Evolutionary conservation across 1,139 yeast genomes (phyloP), one percentile per base, ranked within the genome.

Genomic region (Geotrichum carabidarum): DNA sequence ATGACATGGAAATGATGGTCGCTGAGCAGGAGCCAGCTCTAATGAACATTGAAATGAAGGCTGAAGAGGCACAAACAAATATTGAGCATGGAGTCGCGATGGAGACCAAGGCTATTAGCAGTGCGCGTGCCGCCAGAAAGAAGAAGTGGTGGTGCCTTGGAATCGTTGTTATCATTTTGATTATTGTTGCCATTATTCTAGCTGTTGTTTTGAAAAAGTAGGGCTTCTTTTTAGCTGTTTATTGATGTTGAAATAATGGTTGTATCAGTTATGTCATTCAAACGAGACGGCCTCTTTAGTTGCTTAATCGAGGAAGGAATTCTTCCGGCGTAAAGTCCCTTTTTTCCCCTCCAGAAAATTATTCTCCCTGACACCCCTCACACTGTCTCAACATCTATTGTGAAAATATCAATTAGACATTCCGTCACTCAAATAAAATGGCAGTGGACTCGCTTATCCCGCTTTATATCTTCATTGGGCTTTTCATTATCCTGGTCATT

Each of bases 1-100:
- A 85, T 66, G 99, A 93, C 70, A 89, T 93, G 95, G 97, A 93
- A 74, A 90, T 88, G 67, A 78, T 93, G 73, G 97, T 91, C 52
- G 89, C 93, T 65, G 96, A 91, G 73, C 99, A 93, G 75, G 96
- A 90, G 71, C 91, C 84, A 64, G 84, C 86, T 57, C 84, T 93
- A 61, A 87, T 84, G 66, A 86, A 83, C 68, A 84, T 90, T 63
- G 91, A 88, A 69, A 83, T 86, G 62, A 86, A 87, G 65, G 88
- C 91, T 57, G 82, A 77, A 54, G 78, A 78, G 55, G 98, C 97
- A 37, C 96, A 90, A 72, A 83, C 81, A 59, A 95, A 93, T 70
- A 82, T 93, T 64, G 96, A 91, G 74, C 84, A 84, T 69, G 99
- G 97, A 70, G 89, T 90, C 44, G 96, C 94, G 18, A 95, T 93